A percentile compares a stretch with the other conserved stretches of the same genome.
Conservation (phyloP, 257 asterid genomes). For the Paulownia fortunei region DNA sequence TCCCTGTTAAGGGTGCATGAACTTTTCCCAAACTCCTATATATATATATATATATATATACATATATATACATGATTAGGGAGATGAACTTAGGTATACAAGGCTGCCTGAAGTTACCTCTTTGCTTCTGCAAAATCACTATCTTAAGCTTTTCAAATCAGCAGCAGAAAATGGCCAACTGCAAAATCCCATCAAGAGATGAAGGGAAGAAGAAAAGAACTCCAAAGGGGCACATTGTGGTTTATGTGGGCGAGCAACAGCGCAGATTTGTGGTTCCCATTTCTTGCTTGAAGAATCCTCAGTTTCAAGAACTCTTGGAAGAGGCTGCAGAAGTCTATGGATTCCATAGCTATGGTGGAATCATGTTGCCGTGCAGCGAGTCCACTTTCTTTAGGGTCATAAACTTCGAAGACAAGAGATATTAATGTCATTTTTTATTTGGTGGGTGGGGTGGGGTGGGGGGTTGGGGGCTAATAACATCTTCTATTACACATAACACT, state of each 20-base stretch:
- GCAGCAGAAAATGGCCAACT: constrained; percentile 27
- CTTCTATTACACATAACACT: not conserved
- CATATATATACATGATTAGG: not conserved
- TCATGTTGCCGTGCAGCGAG: constrained; percentile 61
- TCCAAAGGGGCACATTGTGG: constrained; percentile 71
- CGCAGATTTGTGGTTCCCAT: constrained; percentile 59
- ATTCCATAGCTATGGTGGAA: constrained; percentile 45
- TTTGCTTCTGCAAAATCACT: not conserved
- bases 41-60: not conserved
- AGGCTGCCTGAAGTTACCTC: not conserved
- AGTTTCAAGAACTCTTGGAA: constrained; percentile 53
- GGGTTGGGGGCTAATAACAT: not conserved
- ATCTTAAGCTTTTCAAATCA: not conserved
- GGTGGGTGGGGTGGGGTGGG: not conserved
- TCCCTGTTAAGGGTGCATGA: not conserved
- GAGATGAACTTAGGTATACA: not conserved
- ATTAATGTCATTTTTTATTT: not conserved
- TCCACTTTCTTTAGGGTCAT: constrained; percentile 46
- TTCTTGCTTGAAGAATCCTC: constrained; percentile 54
- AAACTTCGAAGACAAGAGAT: not conserved
- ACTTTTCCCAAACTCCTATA: constrained; percentile 19
- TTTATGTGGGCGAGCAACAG: constrained; percentile 60
- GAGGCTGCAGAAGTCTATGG: constrained; percentile 70
- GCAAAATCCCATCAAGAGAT: not conserved
- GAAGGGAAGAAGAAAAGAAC: constrained; percentile 31